phyloP scores from a whole-genome alignment of 176 grass and related monocot species.

The Eleusine coracana region DNA sequence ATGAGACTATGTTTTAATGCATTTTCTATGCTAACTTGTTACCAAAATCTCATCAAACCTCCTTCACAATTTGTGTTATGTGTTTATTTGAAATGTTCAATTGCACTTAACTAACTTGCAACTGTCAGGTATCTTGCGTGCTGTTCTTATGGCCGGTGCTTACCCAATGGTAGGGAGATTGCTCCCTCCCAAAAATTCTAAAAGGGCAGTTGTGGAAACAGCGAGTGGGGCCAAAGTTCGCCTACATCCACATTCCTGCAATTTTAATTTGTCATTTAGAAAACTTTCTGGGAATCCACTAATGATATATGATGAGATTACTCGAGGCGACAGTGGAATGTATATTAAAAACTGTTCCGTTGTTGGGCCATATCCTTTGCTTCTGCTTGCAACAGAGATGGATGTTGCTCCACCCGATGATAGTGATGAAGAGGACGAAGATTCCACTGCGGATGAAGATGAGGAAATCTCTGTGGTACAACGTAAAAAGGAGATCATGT shows the following conservation, averaged over 20 bases:
- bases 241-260: conserved; percentile 77
- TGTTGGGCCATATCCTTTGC: conserved; percentile 69
- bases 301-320: conserved; percentile 91
- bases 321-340: conserved; percentile 77
- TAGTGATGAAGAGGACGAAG: not conserved
- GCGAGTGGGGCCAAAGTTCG: conserved; percentile 81
- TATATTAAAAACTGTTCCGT: conserved; percentile 84
- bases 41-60: not conserved
- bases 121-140: conserved; percentile 76
- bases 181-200: conserved; percentile 61
- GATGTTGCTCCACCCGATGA: conserved; percentile 62
- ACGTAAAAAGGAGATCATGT: conserved; percentile 73
- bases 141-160: conserved; percentile 77
- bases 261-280: conserved; percentile 48
- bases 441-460: no score
- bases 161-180: conserved; percentile 91
- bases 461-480: conserved; percentile 23
- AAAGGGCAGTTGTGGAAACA: conserved; percentile 64
- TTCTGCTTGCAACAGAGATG: conserved; percentile 77
- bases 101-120: conserved; percentile 11
- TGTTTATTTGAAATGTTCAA: conserved; percentile 8
- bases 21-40: conserved; percentile 15
- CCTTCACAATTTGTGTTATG: not conserved
- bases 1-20: not conserved
- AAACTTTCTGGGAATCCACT: conserved; percentile 54